Conservation (phyloP, 495 filamentous ascomycete species). For the Penicillium bovifimosum region DNA sequence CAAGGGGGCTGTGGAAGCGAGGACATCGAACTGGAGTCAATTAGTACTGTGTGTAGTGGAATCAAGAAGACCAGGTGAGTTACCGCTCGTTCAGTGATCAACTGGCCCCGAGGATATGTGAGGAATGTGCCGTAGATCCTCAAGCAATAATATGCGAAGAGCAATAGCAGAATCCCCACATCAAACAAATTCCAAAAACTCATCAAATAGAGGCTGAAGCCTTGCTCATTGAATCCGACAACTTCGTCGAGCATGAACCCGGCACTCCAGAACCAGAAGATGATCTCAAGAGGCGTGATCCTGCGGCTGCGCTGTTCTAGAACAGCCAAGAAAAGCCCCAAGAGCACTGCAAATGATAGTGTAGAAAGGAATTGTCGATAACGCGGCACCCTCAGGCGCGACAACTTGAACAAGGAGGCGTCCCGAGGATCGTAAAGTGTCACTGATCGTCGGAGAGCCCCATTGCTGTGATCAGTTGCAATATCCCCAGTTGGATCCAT, state of each 20-base stretch:
- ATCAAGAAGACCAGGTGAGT: neutral
- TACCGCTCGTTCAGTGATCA: conserved; percentile 63
- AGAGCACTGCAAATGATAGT: conserved; percentile 69
- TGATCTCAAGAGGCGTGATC: conserved; percentile 74
- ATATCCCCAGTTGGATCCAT: conserved; percentile 4
- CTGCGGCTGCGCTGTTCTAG: conserved; percentile 59
- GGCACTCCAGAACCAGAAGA: conserved; percentile 96
- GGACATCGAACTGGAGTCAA: conserved; percentile 62
- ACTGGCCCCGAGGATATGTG: conserved; percentile 56
- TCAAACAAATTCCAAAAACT: conserved; percentile 97
- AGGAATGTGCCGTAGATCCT: conserved; percentile 79
- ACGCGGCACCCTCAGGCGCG: conserved; percentile 78
- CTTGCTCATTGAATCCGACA: conserved; percentile 87
- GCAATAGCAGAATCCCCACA: conserved; percentile 76
- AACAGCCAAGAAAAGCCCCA: conserved; percentile 79
- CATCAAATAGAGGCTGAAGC: conserved; percentile 91
- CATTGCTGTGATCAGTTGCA: conserved; percentile 15
- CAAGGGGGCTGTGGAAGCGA: conserved; percentile 83
- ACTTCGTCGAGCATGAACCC: conserved; percentile 97
- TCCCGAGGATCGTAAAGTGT: conserved; percentile 86
- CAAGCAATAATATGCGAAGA: conserved; percentile 83
- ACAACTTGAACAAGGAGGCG: conserved; percentile 86
- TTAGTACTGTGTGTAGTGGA: neutral
- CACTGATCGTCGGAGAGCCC: conserved; percentile 62
- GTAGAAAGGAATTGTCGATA: conserved; percentile 89